phyloP scores from a whole-genome alignment of 2,329 filamentous ascomycete genomes.

The Sporothrix pallida region DNA sequence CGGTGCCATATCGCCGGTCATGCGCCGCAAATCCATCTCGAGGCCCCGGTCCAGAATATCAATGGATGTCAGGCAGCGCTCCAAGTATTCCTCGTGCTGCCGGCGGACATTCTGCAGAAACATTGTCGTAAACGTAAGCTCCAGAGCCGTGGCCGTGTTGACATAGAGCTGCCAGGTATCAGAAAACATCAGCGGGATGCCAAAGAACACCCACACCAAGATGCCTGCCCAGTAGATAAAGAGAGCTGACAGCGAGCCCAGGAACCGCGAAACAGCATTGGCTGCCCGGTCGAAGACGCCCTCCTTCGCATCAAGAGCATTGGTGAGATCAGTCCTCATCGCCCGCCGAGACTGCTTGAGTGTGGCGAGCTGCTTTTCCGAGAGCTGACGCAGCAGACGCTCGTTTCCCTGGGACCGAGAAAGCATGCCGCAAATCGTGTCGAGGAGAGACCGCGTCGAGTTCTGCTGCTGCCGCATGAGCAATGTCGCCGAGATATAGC shows the following conservation, averaged over 20 bases:
- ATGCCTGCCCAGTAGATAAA: slow-evolving; percentile 48
- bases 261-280: slow-evolving; percentile 39
- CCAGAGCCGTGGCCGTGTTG: slow-evolving; percentile 52
- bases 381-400: slow-evolving; percentile 43
- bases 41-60: slow-evolving; percentile 46
- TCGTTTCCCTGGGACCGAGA: slow-evolving; percentile 45
- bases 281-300: slow-evolving; percentile 44
- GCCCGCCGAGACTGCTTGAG: slow-evolving; percentile 38
- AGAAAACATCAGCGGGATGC: slow-evolving; percentile 42
- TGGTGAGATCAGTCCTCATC: slow-evolving; percentile 39
- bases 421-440: slow-evolving; percentile 43
- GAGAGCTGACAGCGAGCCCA: slow-evolving; percentile 45
- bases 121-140: slow-evolving; percentile 49
- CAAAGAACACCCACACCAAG: slow-evolving; percentile 46
- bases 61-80: slow-evolving; percentile 44
- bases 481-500: slow-evolving; percentile 48
- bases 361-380: slow-evolving; percentile 33
- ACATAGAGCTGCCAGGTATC: slow-evolving; percentile 51
- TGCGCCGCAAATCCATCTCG: slow-evolving; percentile 45
- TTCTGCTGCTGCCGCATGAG: slow-evolving; percentile 50
- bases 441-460: slow-evolving; percentile 42
- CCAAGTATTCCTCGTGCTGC: slow-evolving; percentile 45
- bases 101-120: slow-evolving; percentile 50
- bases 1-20: slow-evolving; percentile 44
- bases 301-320: slow-evolving; percentile 42